Conservation (phyloP, 768 basidiomycete genomes). For the Lactarius vividus region DNA sequence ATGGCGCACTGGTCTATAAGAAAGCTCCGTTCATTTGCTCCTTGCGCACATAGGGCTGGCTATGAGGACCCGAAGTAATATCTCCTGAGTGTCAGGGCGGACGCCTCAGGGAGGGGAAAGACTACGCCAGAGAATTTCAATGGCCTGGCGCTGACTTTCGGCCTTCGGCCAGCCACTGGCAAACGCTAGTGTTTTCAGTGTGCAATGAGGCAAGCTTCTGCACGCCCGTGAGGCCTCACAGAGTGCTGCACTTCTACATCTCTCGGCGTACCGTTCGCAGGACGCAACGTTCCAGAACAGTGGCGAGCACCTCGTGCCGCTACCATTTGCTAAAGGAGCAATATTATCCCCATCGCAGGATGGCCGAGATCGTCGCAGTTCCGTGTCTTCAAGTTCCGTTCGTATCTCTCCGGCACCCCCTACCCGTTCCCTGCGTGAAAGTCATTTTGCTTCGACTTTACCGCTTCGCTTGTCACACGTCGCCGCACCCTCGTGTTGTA, state of each 20-base stretch:
- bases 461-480: slow-evolving; percentile 1
- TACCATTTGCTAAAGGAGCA: slow-evolving; percentile 4
- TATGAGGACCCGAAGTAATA: slow-evolving; percentile 1
- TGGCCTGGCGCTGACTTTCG: slow-evolving; percentile 17
- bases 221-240: not conserved
- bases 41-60: slow-evolving; percentile 4
- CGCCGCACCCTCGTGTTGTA: not conserved
- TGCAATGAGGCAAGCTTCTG: not conserved
- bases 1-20: not conserved
- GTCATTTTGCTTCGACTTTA: not conserved
- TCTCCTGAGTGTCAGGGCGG: not conserved
- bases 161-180: slow-evolving; percentile 5
- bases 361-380: slow-evolving; percentile 9
- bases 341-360: slow-evolving; percentile 10
- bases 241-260: not conserved
- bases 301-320: slow-evolving; percentile 14
- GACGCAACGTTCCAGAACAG: not conserved
- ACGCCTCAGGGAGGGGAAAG: not conserved
- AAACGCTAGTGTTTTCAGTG: not conserved
- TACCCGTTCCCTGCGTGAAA: not conserved
- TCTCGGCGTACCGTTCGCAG: not conserved
- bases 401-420: not conserved
- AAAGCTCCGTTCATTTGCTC: slow-evolving; percentile 9
- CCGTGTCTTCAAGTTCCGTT: not conserved
- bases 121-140: slow-evolving; percentile 6